Evolutionary conservation across 2,329 filamentous ascomycete genomes (phyloP).

Genomic region (Monosporascus sp.): DNA sequence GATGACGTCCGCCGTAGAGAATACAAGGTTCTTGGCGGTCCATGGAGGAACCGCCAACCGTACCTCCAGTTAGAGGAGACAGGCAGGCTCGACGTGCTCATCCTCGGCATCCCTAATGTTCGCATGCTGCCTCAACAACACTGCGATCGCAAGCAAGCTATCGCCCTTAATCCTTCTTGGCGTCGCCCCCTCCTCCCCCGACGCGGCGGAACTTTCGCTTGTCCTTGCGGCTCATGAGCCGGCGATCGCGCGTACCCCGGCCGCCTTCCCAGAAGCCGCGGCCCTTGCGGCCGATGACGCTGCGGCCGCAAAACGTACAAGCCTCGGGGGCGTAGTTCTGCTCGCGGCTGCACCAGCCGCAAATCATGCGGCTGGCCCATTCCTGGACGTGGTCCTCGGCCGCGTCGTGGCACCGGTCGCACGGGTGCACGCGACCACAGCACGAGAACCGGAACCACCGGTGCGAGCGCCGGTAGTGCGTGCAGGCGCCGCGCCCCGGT

Average conservation of each 20-base stretch:
- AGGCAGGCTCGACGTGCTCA: neutral
- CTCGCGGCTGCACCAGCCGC: conserved; percentile 73
- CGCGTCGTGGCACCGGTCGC: conserved; percentile 70
- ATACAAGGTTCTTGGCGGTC: too few relatives aligned
- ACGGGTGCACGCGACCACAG: conserved; percentile 54
- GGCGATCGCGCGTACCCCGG: conserved; percentile 69
- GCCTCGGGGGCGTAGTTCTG: conserved; percentile 73
- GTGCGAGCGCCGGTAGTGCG: conserved; percentile 54
- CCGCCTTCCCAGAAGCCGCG: conserved; percentile 83
- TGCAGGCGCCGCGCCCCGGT: conserved; percentile 47
- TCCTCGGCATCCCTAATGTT: neutral
- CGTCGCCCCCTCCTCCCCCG: conserved; percentile 32
- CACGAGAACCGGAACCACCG: conserved; percentile 64
- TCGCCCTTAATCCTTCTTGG: conserved; percentile 24
- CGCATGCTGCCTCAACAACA: too few relatives aligned
- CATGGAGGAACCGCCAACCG: too few relatives aligned
- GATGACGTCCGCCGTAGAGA: too few relatives aligned
- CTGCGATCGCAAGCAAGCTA: too few relatives aligned
- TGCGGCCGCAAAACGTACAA: conserved; percentile 67
- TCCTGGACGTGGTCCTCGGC: conserved; percentile 68
- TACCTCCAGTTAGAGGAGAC: too few relatives aligned
- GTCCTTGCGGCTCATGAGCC: conserved; percentile 70
- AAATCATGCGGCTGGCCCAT: conserved; percentile 81
- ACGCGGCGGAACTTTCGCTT: conserved; percentile 66
- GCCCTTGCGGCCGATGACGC: conserved; percentile 61